Conservation (phyloP, 768 basidiomycete genomes). For the Kwoniella heveanensis region DNA sequence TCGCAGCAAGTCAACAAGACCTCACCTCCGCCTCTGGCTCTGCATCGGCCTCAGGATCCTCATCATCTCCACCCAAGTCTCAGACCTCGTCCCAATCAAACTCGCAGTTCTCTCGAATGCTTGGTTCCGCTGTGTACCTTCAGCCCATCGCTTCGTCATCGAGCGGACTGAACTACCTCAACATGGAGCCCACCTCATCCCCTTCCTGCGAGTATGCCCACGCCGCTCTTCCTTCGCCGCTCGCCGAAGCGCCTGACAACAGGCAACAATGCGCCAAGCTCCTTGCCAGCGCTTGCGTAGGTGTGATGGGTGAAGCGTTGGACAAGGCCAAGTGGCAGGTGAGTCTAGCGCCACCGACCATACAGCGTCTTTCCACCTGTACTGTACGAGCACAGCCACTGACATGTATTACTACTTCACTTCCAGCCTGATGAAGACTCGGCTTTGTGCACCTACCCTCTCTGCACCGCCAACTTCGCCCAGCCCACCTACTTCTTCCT, state of each 20-base stretch:
- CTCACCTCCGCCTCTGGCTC: neutral
- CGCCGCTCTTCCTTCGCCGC: constrained; percentile 14
- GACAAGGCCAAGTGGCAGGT: constrained; percentile 37
- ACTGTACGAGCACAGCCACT: neutral
- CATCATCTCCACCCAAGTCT: constrained; percentile 3
- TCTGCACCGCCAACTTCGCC: constrained; percentile 45
- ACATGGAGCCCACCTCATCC: constrained; percentile 26
- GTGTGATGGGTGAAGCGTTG: constrained; percentile 23
- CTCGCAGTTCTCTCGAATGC: neutral
- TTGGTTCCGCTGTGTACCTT: neutral
- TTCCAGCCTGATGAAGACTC: constrained; percentile 37
- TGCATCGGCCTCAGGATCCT: constrained; percentile 4
- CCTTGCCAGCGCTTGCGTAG: constrained; percentile 8
- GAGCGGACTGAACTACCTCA: constrained; percentile 33
- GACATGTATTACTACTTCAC: neutral
- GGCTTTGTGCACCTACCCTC: constrained; percentile 38
- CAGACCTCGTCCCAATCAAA: neutral
- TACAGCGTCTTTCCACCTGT: too few relatives aligned
- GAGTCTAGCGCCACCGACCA: constrained; percentile 5
- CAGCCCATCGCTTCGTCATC: constrained; percentile 37
- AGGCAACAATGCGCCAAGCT: constrained; percentile 24
- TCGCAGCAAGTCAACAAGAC: constrained; percentile 8
- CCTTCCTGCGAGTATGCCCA: constrained; percentile 17
- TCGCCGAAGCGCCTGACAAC: constrained; percentile 8
- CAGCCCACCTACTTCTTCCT: constrained; percentile 38